A percentile compares a stretch with the other conserved stretches of the same genome.
Conservation (phyloP, 75 land plant species). For the Sequoiadendron giganteum region DNA sequence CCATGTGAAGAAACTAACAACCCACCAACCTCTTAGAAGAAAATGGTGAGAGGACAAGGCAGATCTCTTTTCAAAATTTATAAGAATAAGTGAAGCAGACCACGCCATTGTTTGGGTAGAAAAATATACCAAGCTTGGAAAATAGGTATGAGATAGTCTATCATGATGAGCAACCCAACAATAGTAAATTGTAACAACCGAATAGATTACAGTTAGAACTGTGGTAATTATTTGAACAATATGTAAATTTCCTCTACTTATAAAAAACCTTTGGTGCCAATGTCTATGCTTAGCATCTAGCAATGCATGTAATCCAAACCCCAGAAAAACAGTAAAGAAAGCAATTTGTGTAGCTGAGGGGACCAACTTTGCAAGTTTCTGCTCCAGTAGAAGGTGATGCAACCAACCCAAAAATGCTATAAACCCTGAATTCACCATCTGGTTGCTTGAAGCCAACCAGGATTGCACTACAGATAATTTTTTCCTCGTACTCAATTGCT, state of each 20-base stretch:
- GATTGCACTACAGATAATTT: background rate
- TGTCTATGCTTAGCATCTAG: background rate
- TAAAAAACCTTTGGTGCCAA: background rate
- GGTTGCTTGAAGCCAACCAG: conserved; percentile 1
- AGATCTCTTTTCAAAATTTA: background rate
- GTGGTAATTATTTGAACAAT: background rate
- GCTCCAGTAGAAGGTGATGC: background rate
- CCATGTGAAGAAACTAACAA: background rate
- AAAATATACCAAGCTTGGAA: background rate
- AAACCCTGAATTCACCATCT: background rate
- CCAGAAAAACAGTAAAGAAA: background rate
- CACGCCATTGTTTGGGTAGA: background rate
- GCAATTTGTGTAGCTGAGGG: background rate
- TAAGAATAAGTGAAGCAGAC: conserved; percentile 5
- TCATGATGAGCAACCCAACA: background rate
- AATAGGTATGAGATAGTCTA: background rate
- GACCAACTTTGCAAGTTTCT: background rate
- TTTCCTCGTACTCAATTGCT: background rate
- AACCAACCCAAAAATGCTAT: background rate
- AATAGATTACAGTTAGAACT: background rate
- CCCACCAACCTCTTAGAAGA: conserved; percentile 6
- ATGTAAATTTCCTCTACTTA: background rate
- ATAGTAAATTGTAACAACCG: background rate
- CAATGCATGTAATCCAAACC: conserved; percentile 7
- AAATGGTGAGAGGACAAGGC: background rate